A percentile compares a stretch with the other conserved stretches of the same genome.
Evolutionary conservation across 2,329 filamentous ascomycete genomes (phyloP).

Genomic region (Alternaria burnsii): DNA sequence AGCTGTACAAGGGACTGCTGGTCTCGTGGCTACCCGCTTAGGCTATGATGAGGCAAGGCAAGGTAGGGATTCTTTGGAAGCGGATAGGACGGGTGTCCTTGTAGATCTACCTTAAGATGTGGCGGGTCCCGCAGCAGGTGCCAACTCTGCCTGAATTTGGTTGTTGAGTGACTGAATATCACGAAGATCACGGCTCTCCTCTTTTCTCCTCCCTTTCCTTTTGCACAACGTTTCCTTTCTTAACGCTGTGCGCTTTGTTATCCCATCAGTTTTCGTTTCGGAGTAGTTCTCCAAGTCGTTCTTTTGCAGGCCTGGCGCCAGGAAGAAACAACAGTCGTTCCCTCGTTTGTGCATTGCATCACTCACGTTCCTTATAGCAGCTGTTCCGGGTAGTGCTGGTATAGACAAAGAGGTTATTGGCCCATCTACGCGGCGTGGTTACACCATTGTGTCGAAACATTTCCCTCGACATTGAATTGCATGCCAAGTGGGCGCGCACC

Average conservation of each 20-base stretch:
- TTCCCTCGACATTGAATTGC: neutral
- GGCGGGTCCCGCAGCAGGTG: slow-evolving; percentile 15
- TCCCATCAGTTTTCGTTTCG: slow-evolving; percentile 22
- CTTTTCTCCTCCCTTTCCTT: slow-evolving; percentile 12
- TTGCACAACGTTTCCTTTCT: slow-evolving; percentile 25
- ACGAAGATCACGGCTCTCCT: slow-evolving; percentile 26
- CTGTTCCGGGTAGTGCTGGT: slow-evolving; percentile 19
- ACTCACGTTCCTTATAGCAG: slow-evolving; percentile 39
- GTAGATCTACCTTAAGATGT: slow-evolving; percentile 37
- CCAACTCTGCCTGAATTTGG: slow-evolving; percentile 23
- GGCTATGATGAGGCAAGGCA: slow-evolving; percentile 1
- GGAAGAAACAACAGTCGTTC: slow-evolving; percentile 19
- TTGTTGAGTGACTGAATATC: slow-evolving; percentile 40
- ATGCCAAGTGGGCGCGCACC: slow-evolving; percentile 3
- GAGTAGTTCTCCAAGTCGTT: slow-evolving; percentile 15
- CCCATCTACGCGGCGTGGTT: slow-evolving; percentile 20
- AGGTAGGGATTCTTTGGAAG: neutral
- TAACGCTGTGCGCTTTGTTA: slow-evolving; percentile 42
- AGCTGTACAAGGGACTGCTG: slow-evolving; percentile 23
- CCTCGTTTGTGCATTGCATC: slow-evolving; percentile 31
- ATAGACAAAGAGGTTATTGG: slow-evolving; percentile 22
- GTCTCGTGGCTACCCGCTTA: slow-evolving; percentile 8
- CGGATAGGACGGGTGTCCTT: slow-evolving; percentile 19
- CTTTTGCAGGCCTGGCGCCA: slow-evolving; percentile 45
- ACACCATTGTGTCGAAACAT: slow-evolving; percentile 6